These are phyloP conservation scores for Irpex rosettiformis DNA, from an alignment of 1,284 basidiomycete species.

Conservation along the genomic window DNA sequence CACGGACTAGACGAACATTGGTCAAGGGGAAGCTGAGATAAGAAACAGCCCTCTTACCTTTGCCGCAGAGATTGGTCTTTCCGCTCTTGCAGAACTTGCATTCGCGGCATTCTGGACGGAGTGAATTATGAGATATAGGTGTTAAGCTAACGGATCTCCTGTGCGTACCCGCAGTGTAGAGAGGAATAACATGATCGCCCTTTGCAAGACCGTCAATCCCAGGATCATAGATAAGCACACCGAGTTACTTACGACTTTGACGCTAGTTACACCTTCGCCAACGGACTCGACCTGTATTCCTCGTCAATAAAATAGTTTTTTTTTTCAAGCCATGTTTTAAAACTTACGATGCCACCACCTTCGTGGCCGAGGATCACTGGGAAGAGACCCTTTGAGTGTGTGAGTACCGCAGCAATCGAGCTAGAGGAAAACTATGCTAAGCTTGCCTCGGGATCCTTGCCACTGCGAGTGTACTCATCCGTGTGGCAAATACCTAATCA, in stretches of 20 bases:
- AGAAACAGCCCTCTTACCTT: constrained; percentile 49
- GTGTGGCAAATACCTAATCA: constrained; percentile 90
- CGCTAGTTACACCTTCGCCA: constrained; percentile 89
- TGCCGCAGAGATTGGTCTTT: constrained; percentile 95
- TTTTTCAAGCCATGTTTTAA: neutral
- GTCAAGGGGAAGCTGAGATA: neutral
- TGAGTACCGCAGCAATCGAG: constrained; percentile 9
- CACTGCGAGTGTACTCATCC: constrained; percentile 95
- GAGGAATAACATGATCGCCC: constrained; percentile 93
- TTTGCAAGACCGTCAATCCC: constrained; percentile 16
- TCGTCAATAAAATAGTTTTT: neutral
- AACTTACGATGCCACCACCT: constrained; percentile 75
- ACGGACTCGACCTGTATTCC: constrained; percentile 63
- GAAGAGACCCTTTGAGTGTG: constrained; percentile 70
- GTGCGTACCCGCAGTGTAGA: constrained; percentile 81
- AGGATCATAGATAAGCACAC: constrained; percentile 16
- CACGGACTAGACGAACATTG: constrained; percentile 57
- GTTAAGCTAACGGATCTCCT: neutral
- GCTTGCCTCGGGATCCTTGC: constrained; percentile 87
- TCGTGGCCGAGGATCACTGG: constrained; percentile 95
- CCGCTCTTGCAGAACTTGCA: constrained; percentile 99
- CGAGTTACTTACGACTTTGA: constrained; percentile 51
- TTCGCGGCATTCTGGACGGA: constrained; percentile 76
- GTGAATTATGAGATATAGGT: constrained; percentile 4
- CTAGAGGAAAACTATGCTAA: constrained; percentile 1